phyloP scores from a whole-genome alignment of 2,329 filamentous ascomycete genomes.

The Trichoderma koningii region DNA sequence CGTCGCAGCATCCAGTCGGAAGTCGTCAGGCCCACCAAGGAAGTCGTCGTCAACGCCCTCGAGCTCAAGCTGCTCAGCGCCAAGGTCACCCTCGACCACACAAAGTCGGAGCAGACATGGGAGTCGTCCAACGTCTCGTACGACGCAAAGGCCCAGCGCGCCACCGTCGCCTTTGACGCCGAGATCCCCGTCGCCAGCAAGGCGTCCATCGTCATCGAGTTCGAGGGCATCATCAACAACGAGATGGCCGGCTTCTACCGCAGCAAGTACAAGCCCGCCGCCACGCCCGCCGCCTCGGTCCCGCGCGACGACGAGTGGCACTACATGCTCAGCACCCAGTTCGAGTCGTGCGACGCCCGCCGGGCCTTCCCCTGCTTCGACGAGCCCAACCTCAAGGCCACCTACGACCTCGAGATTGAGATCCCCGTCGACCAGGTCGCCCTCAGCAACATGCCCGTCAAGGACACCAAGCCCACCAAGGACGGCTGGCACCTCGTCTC shows the following conservation, averaged over 20 bases:
- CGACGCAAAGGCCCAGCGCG: slow-evolving; percentile 81
- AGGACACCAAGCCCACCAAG: slow-evolving; percentile 60
- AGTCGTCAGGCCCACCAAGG: slow-evolving; percentile 69
- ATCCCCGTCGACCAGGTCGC: slow-evolving; percentile 85
- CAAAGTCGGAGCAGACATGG: slow-evolving; percentile 57
- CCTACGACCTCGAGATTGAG: slow-evolving; percentile 92
- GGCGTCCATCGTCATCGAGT: slow-evolving; percentile 68
- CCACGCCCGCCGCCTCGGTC: slow-evolving; percentile 72
- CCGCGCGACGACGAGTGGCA: slow-evolving; percentile 69
- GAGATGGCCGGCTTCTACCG: slow-evolving; percentile 93
- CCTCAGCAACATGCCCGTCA: slow-evolving; percentile 93
- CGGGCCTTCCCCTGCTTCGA: slow-evolving; percentile 97
- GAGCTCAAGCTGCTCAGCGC: slow-evolving; percentile 74
- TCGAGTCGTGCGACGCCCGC: slow-evolving; percentile 93
- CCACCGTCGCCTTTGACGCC: slow-evolving; percentile 73
- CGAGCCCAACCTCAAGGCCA: slow-evolving; percentile 94
- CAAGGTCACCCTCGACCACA: slow-evolving; percentile 61
- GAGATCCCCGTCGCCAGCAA: slow-evolving; percentile 69
- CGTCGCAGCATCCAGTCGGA: slow-evolving; percentile 79
- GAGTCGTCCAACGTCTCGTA: slow-evolving; percentile 72
- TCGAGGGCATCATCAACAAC: slow-evolving; percentile 82
- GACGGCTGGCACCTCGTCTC: slow-evolving; percentile 72
- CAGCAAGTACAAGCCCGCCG: slow-evolving; percentile 85
- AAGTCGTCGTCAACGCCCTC: slow-evolving; percentile 82
- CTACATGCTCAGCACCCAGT: slow-evolving; percentile 92